Evolutionary conservation across 768 basidiomycete species (phyloP).

Genomic region (Kwoniella sp.): DNA sequence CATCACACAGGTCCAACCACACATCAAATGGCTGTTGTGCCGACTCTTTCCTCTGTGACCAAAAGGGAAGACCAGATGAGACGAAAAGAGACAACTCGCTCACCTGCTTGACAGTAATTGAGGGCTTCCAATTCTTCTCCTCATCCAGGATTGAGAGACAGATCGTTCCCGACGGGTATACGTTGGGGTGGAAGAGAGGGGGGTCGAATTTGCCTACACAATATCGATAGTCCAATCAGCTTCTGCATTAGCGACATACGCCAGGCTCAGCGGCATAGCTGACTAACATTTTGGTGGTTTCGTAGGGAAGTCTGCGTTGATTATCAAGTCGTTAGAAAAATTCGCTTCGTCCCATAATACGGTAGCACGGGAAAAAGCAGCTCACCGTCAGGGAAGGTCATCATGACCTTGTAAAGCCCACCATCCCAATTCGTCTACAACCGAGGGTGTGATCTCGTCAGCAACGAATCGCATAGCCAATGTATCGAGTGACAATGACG

Average conservation of each 20-base stretch:
- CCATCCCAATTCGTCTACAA: conserved; percentile 92
- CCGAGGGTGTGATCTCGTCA: conserved; percentile 25
- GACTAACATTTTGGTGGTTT: conserved; percentile 56
- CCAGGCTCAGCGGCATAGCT: not conserved
- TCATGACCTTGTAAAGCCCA: conserved; percentile 87
- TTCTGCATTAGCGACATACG: not conserved
- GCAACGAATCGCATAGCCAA: too few relatives aligned
- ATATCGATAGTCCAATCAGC: conserved; percentile 7
- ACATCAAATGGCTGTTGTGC: too few relatives aligned
- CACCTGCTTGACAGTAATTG: conserved; percentile 98
- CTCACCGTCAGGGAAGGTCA: conserved; percentile 95
- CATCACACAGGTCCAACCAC: too few relatives aligned
- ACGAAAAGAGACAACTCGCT: not conserved
- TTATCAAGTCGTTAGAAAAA: too few relatives aligned
- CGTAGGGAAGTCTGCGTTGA: conserved; percentile 50
- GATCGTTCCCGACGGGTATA: conserved; percentile 97
- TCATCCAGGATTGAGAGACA: conserved; percentile 97
- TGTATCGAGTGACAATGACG: not conserved
- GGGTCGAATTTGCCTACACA: conserved; percentile 89
- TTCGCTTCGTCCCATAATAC: not conserved
- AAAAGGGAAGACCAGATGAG: not conserved
- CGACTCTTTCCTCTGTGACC: too few relatives aligned
- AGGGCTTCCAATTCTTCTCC: conserved; percentile 98
- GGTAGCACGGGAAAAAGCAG: not conserved
- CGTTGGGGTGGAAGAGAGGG: conserved; percentile 95